Conservation (phyloP, 2,329 filamentous ascomycete genomes). For the Scytalidium sp. region DNA sequence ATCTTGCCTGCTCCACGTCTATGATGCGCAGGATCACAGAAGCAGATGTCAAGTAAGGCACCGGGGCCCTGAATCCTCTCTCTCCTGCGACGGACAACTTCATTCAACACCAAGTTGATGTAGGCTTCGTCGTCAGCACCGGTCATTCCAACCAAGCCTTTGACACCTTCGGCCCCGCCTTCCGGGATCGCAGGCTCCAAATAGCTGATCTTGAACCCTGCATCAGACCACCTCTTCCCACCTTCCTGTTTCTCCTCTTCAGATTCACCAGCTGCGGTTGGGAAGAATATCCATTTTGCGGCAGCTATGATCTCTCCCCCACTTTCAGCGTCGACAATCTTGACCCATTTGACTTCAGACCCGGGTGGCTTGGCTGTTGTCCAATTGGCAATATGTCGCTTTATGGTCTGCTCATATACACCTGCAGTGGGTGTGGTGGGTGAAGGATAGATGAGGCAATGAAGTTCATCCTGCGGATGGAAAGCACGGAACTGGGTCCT, state of each 20-base stretch:
- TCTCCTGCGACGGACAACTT: conserved; percentile 6
- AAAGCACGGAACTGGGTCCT: conserved; percentile 9
- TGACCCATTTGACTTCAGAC: conserved; percentile 1
- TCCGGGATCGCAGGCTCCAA: background rate
- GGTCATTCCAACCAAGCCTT: background rate
- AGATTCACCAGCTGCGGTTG: background rate
- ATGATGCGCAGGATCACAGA: conserved; percentile 24
- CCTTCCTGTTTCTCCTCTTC: background rate
- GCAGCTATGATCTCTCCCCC: conserved; percentile 3
- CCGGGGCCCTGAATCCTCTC: conserved; percentile 6
- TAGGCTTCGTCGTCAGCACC: background rate
- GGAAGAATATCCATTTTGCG: conserved; percentile 15
- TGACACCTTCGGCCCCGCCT: background rate
- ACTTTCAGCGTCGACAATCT: conserved; percentile 6
- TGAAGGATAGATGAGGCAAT: conserved; percentile 11
- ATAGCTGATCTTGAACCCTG: background rate
- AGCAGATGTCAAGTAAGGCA: conserved; percentile 21
- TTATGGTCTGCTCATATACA: background rate
- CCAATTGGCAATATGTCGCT: conserved; percentile 1
- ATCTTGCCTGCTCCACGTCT: conserved; percentile 19
- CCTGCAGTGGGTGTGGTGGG: conserved; percentile 2
- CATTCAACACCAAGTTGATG: conserved; percentile 4
- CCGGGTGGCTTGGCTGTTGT: background rate
- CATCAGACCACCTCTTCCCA: background rate
- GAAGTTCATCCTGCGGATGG: conserved; percentile 9